Conservation (phyloP, 225 moss, liverwort and hornwort genomes). For the Marchantia polymorpha region DNA sequence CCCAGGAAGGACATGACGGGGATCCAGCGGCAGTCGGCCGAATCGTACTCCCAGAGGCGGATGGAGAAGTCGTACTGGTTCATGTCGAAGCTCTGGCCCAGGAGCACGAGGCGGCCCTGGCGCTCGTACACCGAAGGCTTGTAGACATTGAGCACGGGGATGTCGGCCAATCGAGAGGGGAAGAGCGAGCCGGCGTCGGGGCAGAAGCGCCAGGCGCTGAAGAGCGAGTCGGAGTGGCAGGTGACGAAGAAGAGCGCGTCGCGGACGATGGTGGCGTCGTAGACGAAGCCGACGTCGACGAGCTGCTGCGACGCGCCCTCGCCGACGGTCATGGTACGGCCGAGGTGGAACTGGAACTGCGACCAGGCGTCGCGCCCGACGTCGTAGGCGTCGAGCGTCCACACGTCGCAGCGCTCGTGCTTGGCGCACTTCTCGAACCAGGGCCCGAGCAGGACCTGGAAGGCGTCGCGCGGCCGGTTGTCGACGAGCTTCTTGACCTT, state of each 20-base stretch:
- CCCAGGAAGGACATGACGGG: background rate
- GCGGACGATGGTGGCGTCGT: conserved; percentile 12
- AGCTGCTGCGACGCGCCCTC: background rate
- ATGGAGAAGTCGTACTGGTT: conserved; percentile 5
- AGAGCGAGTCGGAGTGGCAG: background rate
- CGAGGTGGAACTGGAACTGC: conserved; percentile 17
- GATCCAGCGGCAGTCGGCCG: background rate
- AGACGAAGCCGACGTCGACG: background rate
- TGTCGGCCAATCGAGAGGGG: conserved; percentile 13
- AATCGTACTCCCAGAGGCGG: conserved; percentile 6
- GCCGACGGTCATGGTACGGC: background rate
- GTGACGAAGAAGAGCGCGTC: background rate
- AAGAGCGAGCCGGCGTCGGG: background rate
- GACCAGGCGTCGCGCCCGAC: background rate
- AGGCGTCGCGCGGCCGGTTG: conserved; percentile 6
- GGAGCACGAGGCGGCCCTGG: conserved; percentile 7
- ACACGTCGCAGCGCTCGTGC: conserved; percentile 9
- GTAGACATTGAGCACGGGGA: background rate
- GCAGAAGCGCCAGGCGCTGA: conserved; percentile 4
- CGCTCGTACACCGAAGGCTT: conserved; percentile 5
- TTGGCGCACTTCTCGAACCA: background rate
- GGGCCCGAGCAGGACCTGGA: background rate
- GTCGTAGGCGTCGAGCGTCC: conserved; percentile 5
- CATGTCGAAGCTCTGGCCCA: conserved; percentile 6
- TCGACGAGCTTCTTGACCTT: conserved; percentile 15